These are phyloP conservation scores for Onygenales sp. DNA, from an alignment of 2,329 filamentous ascomycete genomes.

Conservation along the genomic window DNA sequence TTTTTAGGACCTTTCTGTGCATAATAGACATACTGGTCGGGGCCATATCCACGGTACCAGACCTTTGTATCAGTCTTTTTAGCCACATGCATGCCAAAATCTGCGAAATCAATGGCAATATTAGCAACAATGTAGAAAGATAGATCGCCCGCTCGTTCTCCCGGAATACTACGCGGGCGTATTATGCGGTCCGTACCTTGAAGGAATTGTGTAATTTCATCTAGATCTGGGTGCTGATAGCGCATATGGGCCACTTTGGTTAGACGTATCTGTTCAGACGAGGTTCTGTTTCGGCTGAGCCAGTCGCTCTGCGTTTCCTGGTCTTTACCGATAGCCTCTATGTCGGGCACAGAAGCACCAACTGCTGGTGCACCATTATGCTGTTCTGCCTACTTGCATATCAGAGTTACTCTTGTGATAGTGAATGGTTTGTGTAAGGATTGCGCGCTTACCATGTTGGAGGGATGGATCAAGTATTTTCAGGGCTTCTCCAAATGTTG, in stretches of 20 bases:
- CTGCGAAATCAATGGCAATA: slow-evolving; percentile 17
- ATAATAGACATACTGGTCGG: slow-evolving; percentile 37
- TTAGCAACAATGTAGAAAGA: slow-evolving; percentile 11
- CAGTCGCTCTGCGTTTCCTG: background rate
- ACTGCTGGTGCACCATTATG: background rate
- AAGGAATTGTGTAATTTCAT: slow-evolving; percentile 38
- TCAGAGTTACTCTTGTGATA: background rate
- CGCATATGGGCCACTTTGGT: slow-evolving; percentile 43
- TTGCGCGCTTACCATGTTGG: background rate
- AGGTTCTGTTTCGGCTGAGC: background rate
- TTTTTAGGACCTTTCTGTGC: slow-evolving; percentile 29
- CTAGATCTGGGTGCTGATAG: slow-evolving; percentile 44
- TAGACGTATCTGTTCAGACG: slow-evolving; percentile 36
- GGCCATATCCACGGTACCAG: slow-evolving; percentile 36
- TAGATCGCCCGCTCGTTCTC: background rate
- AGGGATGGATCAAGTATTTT: too few relatives aligned
- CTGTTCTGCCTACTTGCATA: background rate
- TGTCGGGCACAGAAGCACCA: background rate
- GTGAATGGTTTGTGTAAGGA: background rate
- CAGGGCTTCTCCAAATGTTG: too few relatives aligned
- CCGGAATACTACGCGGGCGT: too few relatives aligned
- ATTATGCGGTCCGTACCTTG: slow-evolving; percentile 14
- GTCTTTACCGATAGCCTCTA: background rate
- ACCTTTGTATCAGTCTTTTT: slow-evolving; percentile 27
- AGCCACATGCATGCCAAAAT: slow-evolving; percentile 35